Percentiles rank a stretch among this genome's conserved stretches.
phyloP scores from a whole-genome alignment of 1,284 basidiomycete species.

The Takashimella tepidaria region DNA sequence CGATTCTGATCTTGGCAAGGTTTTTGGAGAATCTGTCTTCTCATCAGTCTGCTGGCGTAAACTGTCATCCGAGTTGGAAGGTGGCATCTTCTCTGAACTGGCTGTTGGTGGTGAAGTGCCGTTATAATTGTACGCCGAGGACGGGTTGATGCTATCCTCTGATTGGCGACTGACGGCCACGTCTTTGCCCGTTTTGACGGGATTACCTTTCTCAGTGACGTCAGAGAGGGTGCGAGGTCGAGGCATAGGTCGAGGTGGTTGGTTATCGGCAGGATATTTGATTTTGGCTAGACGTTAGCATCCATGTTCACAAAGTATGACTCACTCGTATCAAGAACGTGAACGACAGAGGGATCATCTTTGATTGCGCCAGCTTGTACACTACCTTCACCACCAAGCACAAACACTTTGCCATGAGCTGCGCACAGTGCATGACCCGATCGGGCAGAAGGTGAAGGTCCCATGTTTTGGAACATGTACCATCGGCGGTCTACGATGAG shows the following conservation, averaged over 20 bases:
- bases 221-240: conserved; percentile 17
- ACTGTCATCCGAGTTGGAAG: conserved; percentile 32
- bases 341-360: conserved; percentile 77
- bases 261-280: conserved; percentile 69
- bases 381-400: conserved; percentile 85
- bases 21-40: conserved; percentile 24
- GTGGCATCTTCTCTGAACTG: conserved; percentile 5
- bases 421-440: conserved; percentile 95
- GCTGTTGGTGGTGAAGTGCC: not conserved
- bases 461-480: conserved; percentile 99
- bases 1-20: conserved; percentile 15
- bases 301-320: conserved; percentile 20
- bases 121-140: not conserved
- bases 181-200: not conserved
- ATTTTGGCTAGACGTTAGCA: conserved; percentile 68
- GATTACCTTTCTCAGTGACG: conserved; percentile 5
- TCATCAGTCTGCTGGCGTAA: no score
- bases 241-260: conserved; percentile 5
- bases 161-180: not conserved
- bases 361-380: conserved; percentile 49
- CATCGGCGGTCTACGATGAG: conserved; percentile 65
- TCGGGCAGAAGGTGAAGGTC: conserved; percentile 81
- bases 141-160: not conserved
- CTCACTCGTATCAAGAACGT: conserved; percentile 89
- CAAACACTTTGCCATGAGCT: conserved; percentile 79